Evolutionary conservation across 2,329 filamentous ascomycete species (phyloP).

Genomic region (Cytospora piceicola): DNA sequence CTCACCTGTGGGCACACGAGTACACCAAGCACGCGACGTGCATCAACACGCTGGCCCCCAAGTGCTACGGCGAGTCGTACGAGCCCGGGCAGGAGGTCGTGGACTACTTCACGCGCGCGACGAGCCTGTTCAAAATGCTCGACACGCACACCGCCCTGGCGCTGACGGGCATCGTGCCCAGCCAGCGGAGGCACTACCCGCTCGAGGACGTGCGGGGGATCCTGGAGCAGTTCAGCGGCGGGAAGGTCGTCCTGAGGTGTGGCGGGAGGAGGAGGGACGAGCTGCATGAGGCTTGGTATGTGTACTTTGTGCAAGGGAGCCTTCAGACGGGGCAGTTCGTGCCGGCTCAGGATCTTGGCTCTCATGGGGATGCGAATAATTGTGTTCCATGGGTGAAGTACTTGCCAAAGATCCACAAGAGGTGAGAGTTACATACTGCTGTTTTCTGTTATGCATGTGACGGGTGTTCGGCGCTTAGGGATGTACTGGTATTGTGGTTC

Average conservation of each 20-base stretch:
- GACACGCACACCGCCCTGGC: slow-evolving; percentile 48
- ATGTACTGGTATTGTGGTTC: neutral
- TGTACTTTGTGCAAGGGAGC: slow-evolving; percentile 56
- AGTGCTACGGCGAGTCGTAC: slow-evolving; percentile 64
- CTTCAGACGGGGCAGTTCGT: slow-evolving; percentile 55
- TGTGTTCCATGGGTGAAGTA: slow-evolving; percentile 46
- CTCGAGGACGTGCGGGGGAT: slow-evolving; percentile 46
- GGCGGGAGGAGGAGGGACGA: slow-evolving; percentile 41
- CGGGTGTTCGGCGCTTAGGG: slow-evolving; percentile 9
- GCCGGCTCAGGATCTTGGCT: slow-evolving; percentile 44
- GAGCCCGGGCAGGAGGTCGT: slow-evolving; percentile 47
- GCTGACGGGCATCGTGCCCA: slow-evolving; percentile 44
- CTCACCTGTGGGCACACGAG: slow-evolving; percentile 68
- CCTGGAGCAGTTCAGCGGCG: slow-evolving; percentile 50
- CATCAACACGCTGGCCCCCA: slow-evolving; percentile 67
- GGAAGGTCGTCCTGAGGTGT: slow-evolving; percentile 50
- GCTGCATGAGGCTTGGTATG: slow-evolving; percentile 58
- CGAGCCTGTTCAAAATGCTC: slow-evolving; percentile 46
- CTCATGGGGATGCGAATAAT: slow-evolving; percentile 45
- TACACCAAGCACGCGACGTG: slow-evolving; percentile 76
- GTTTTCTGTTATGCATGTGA: neutral
- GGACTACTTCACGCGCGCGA: slow-evolving; percentile 50
- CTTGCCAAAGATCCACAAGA: slow-evolving; percentile 43
- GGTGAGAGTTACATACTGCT: slow-evolving; percentile 14
- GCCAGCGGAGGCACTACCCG: slow-evolving; percentile 45